These are phyloP conservation scores for Lachnellula hyalina DNA, from an alignment of 2,329 filamentous ascomycete genomes.

Conservation along the genomic window DNA sequence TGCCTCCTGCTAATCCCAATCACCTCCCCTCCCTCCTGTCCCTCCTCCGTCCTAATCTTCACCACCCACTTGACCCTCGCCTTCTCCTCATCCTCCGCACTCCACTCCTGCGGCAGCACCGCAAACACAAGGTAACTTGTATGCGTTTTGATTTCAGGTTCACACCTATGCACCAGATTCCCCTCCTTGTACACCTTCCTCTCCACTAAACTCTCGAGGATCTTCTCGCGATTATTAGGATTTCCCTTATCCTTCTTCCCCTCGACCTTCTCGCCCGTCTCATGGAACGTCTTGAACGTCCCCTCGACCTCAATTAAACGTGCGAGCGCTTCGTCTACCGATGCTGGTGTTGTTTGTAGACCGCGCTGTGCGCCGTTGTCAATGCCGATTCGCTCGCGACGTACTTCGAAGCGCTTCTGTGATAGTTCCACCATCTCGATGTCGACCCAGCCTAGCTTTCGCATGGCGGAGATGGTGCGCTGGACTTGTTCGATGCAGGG, in stretches of 20 bases:
- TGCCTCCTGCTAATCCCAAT: slow-evolving; percentile 22
- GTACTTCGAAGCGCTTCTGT: slow-evolving; percentile 73
- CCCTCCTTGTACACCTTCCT: slow-evolving; percentile 69
- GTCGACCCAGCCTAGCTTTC: slow-evolving; percentile 79
- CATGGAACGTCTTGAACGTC: slow-evolving; percentile 60
- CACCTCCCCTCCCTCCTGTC: slow-evolving; percentile 9
- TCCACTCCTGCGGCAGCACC: slow-evolving; percentile 81
- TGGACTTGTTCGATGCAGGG: slow-evolving; percentile 97
- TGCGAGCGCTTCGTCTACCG: slow-evolving; percentile 72
- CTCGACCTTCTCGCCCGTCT: slow-evolving; percentile 27
- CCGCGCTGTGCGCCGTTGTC: slow-evolving; percentile 53
- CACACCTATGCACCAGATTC: slow-evolving; percentile 70
- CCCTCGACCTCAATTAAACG: slow-evolving; percentile 70
- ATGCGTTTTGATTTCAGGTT: slow-evolving; percentile 88
- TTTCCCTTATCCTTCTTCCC: slow-evolving; percentile 30
- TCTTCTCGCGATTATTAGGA: slow-evolving; percentile 30
- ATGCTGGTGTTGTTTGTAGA: slow-evolving; percentile 52
- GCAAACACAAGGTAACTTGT: slow-evolving; percentile 97
- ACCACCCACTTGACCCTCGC: slow-evolving; percentile 53
- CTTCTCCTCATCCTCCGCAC: slow-evolving; percentile 69
- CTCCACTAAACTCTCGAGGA: slow-evolving; percentile 30
- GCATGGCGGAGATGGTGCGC: slow-evolving; percentile 74
- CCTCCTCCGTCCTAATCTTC: slow-evolving; percentile 17
- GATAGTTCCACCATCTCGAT: slow-evolving; percentile 91
- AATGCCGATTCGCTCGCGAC: slow-evolving; percentile 73